phyloP scores from a whole-genome alignment of 345 rosid genomes.

The Capsella bursapastoris region DNA sequence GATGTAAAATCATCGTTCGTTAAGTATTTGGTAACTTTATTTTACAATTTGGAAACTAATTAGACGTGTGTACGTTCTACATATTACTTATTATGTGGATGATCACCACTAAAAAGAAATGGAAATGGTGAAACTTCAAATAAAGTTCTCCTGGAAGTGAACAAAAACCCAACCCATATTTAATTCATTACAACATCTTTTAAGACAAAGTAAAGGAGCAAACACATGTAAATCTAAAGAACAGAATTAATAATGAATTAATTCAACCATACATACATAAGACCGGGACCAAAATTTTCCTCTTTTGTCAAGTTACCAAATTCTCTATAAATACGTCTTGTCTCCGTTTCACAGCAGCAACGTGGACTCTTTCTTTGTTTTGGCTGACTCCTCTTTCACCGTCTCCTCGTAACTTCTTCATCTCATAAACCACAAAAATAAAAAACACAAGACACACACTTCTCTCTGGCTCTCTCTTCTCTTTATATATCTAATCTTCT shows the following conservation, averaged over 20 bases:
- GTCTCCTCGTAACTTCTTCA: constrained; percentile 14
- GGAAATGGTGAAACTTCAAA: background rate
- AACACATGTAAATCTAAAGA: constrained; percentile 28
- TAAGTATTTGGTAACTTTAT: background rate
- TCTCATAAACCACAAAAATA: constrained; percentile 17
- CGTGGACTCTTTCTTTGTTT: constrained; percentile 32
- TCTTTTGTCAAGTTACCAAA: constrained; percentile 28
- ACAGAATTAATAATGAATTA: constrained; percentile 3
- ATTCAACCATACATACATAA: constrained; percentile 8
- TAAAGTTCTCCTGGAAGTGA: background rate
- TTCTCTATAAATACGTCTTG: constrained; percentile 37
- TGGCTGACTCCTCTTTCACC: constrained; percentile 44
- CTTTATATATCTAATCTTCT: background rate
- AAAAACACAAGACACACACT: constrained; percentile 10
- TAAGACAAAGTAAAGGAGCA: constrained; percentile 25
- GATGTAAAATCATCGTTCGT: background rate
- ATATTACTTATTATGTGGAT: background rate
- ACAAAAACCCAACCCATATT: constrained; percentile 9
- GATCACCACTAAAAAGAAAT: background rate
- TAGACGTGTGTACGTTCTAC: background rate
- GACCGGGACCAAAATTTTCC: constrained; percentile 26
- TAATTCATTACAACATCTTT: constrained; percentile 13
- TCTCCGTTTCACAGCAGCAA: constrained; percentile 36
- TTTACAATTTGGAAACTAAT: background rate
- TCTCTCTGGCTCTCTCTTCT: constrained; percentile 7